Evolutionary conservation across 495 filamentous ascomycete species (phyloP), one percentile per base, ranked within the genome.

Genomic region (Bryoglossum gracile): DNA sequence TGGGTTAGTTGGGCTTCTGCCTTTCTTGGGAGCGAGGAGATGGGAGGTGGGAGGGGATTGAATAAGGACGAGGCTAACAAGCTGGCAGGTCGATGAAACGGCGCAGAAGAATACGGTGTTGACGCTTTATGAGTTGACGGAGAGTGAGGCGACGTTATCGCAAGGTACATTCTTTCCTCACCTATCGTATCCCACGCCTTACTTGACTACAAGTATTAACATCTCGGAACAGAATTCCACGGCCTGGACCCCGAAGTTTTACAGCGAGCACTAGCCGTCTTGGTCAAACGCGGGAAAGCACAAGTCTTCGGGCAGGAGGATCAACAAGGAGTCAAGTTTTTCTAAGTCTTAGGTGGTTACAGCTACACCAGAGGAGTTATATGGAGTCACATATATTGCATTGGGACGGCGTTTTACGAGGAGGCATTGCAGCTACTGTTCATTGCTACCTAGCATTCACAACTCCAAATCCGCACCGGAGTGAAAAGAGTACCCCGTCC

Each of bases 211-310:
- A 16, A 37, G 14, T 23, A n/a, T 42, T n/a, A n/a, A n/a, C n/a
- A n/a, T n/a, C n/a, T n/a, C n/a, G n/a, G n/a, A n/a, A n/a, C n/a
- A 88, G 87, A 92, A 64, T 92, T 94, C 61, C 82, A 89, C 68
- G 87, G 86, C 13, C 87, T 98, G 74, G 89, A 96, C 55, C 61
- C 68, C 18, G 87, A 89, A 19, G 58, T 94, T 26, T 75, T 97
- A 62, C 73, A 82, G 48, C 87, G 83, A 62, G 77, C 86, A n/a
- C 68, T 98, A 14, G 71, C 73, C 48, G 71, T 87, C 44, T 69
- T 95, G 19, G 88, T 94, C 19, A 95, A 90, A 72, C 72, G 83
- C 28, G 89, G 89, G 52, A 94, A 85, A 66, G 90, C 92, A 18
- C 89, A 96, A 67, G 78, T 97, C 10, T 96, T 98, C 71, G 91